phyloP scores from a whole-genome alignment of 2,329 filamentous ascomycete species.

The Epichloe brachyelytri region DNA sequence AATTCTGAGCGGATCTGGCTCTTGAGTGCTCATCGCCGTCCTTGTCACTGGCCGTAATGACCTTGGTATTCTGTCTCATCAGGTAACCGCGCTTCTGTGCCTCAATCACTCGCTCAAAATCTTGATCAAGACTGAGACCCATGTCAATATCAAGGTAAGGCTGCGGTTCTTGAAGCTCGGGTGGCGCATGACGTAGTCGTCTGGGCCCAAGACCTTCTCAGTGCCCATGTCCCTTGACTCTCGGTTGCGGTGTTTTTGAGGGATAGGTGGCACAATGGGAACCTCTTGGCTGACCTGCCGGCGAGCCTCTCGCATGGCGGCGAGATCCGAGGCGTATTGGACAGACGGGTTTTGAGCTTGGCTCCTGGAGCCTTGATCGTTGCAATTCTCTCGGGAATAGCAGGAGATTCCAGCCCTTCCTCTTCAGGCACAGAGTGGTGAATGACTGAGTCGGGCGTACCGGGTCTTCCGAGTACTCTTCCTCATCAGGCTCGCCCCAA shows the following conservation, averaged over 20 bases:
- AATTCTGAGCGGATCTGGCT: slow-evolving; percentile 51
- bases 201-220: slow-evolving; percentile 22
- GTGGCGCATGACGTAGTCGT: slow-evolving; percentile 44
- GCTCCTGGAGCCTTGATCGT: slow-evolving; percentile 84
- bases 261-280: slow-evolving; percentile 45
- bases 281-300: slow-evolving; percentile 72
- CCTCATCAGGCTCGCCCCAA: slow-evolving; percentile 42
- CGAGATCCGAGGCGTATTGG: slow-evolving; percentile 71
- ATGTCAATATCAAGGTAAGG: slow-evolving; percentile 70
- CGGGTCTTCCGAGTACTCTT: slow-evolving; percentile 43
- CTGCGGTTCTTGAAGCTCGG: slow-evolving; percentile 72
- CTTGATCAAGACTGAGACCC: slow-evolving; percentile 75
- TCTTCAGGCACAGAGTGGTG: slow-evolving; percentile 51
- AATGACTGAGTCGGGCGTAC: slow-evolving; percentile 83
- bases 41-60: slow-evolving; percentile 83
- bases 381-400: slow-evolving; percentile 68
- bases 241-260: slow-evolving; percentile 45
- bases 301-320: slow-evolving; percentile 74
- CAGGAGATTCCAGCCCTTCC: slow-evolving; percentile 39
- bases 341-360: slow-evolving; percentile 78
- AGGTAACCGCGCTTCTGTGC: slow-evolving; percentile 97
- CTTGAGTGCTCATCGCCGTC: slow-evolving; percentile 42
- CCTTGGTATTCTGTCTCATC: slow-evolving; percentile 97
- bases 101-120: slow-evolving; percentile 92
- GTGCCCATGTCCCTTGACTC: slow-evolving; percentile 34